Percentiles rank a stretch among this genome's conserved stretches.
Evolutionary conservation across 2,329 filamentous ascomycete genomes (phyloP).

Genomic region (Microdochium bolleyi): DNA sequence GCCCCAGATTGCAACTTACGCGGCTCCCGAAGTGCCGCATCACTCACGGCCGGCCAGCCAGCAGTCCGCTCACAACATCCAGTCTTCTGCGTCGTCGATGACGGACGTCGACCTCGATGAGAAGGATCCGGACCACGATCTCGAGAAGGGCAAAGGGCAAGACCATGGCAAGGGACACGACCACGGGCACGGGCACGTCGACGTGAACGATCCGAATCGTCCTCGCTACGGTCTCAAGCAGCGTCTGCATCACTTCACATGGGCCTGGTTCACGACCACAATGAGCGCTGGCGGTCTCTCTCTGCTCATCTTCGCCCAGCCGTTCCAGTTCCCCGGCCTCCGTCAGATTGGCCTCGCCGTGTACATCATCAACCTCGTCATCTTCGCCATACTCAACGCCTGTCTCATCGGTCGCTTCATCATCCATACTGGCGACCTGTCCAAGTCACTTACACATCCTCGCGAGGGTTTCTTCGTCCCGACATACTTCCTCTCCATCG

Average conservation of each 20-base stretch:
- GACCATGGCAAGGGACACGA: slow-evolving; percentile 5
- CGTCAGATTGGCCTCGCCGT: slow-evolving; percentile 56
- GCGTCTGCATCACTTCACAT: slow-evolving; percentile 52
- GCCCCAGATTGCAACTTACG: not conserved
- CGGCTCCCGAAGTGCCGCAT: not conserved
- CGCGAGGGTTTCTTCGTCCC: slow-evolving; percentile 67
- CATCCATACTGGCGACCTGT: slow-evolving; percentile 45
- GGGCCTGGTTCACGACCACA: slow-evolving; percentile 67
- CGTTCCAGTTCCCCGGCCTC: slow-evolving; percentile 57
- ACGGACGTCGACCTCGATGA: slow-evolving; percentile 3
- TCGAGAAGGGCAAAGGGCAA: slow-evolving; percentile 10
- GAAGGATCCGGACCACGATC: slow-evolving; percentile 11
- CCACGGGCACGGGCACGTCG: slow-evolving; percentile 6
- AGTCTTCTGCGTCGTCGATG: not conserved
- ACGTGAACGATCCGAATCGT: slow-evolving; percentile 21
- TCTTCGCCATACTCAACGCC: slow-evolving; percentile 50
- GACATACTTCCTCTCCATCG: slow-evolving; percentile 64
- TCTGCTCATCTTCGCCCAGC: slow-evolving; percentile 53
- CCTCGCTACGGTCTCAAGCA: slow-evolving; percentile 31
- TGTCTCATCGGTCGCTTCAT: slow-evolving; percentile 54
- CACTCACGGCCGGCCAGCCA: not conserved
- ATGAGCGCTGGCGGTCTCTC: slow-evolving; percentile 70
- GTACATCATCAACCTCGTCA: slow-evolving; percentile 58
- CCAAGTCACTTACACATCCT: slow-evolving; percentile 50
- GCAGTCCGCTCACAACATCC: not conserved